Conservation (phyloP, 176 grass and related monocot genomes). For the Carex cristatella region DNA sequence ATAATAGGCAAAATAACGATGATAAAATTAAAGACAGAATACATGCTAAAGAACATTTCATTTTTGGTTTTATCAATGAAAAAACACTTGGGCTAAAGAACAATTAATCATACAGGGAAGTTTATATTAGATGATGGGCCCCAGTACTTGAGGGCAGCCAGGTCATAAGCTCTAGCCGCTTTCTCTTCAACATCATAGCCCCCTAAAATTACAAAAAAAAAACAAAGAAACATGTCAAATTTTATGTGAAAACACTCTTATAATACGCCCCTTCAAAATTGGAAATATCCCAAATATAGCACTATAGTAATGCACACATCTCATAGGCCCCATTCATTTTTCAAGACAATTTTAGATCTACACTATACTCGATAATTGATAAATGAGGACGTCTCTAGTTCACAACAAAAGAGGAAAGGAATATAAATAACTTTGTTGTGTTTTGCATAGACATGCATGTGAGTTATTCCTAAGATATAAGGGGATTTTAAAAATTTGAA, state of each 20-base stretch:
- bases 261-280: neutral
- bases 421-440: neutral
- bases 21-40: neutral
- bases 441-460: neutral
- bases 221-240: constrained; percentile 11
- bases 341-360: neutral
- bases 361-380: neutral
- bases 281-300: constrained; percentile 10
- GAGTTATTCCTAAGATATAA: neutral
- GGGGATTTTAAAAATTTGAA: neutral
- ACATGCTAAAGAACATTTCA: neutral
- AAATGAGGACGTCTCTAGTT: neutral
- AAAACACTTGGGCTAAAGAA: neutral
- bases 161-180: constrained; percentile 94
- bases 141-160: constrained; percentile 94
- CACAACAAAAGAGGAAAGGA: neutral
- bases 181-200: constrained; percentile 97
- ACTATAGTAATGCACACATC: neutral
- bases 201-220: constrained; percentile 41
- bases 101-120: constrained; percentile 52
- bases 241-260: neutral
- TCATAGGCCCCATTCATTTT: neutral
- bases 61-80: neutral
- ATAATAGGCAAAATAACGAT: neutral
- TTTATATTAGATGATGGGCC: constrained; percentile 72